Evolutionary conservation across 164 flowering plant species (phyloP).

Genomic region (Vitis cinerea): DNA sequence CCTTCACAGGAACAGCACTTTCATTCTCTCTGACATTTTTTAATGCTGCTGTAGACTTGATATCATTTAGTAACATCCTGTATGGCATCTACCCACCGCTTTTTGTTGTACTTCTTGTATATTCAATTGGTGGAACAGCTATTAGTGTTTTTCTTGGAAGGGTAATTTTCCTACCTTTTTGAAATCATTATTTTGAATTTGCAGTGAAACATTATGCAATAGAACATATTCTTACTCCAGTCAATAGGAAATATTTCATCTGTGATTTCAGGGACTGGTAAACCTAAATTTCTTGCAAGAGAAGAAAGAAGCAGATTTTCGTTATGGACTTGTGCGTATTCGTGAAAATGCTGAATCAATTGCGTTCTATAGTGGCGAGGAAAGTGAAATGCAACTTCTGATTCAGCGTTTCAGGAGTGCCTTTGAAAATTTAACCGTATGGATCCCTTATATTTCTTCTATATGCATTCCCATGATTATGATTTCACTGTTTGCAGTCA

Average conservation of each 20-base stretch:
- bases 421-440: constrained; percentile 84
- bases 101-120: constrained; percentile 75
- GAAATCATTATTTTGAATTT: not conserved
- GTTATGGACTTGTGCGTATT: constrained; percentile 95
- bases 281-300: constrained; percentile 91
- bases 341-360: constrained; percentile 99
- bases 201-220: not conserved
- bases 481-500: constrained; percentile 8
- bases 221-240: not conserved
- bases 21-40: constrained; percentile 89
- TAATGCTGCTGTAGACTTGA: constrained; percentile 84
- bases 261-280: constrained; percentile 68
- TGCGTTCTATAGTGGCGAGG: constrained; percentile 96
- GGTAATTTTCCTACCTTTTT: constrained; percentile 40
- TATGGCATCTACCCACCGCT: constrained; percentile 93
- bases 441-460: constrained; percentile 13
- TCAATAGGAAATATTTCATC: not conserved
- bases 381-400: constrained; percentile 81
- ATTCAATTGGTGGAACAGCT: constrained; percentile 94
- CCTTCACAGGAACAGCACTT: constrained; percentile 95
- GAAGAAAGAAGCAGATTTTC: constrained; percentile 98
- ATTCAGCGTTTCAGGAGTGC: constrained; percentile 87
- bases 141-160: constrained; percentile 85
- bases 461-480: not conserved
- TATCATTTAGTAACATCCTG: constrained; percentile 93